Evolutionary conservation across 805 yeast genomes (phyloP).

Genomic region (Yueomyces sinensis): DNA sequence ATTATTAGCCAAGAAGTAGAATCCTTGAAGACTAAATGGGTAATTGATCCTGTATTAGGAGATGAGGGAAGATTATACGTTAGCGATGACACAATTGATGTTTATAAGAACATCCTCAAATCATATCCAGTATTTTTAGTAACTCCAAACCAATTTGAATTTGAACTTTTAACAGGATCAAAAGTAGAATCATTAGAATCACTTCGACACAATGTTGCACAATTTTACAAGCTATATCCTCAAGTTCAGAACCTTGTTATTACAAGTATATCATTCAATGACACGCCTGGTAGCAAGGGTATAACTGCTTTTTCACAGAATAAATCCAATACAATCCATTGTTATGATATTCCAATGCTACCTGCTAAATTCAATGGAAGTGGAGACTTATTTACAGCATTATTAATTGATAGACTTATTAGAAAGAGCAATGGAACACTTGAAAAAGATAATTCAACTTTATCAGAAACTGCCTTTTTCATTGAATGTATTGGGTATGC

Average conservation of each 20-base stretch:
- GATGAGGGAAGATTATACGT: slow-evolving; percentile 82
- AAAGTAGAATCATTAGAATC: slow-evolving; percentile 27
- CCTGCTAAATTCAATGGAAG: slow-evolving; percentile 58
- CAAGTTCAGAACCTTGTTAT: slow-evolving; percentile 40
- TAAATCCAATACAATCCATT: slow-evolving; percentile 10
- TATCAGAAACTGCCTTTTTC: too few species aligned
- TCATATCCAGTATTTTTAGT: slow-evolving; percentile 34
- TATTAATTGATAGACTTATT: slow-evolving; percentile 33
- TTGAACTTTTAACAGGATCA: slow-evolving; percentile 43
- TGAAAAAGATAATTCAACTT: too few species aligned
- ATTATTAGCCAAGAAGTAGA: slow-evolving; percentile 24
- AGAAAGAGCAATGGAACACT: background rate
- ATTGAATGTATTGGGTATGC: too few species aligned
- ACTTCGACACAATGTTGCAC: slow-evolving; percentile 27
- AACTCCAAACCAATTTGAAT: slow-evolving; percentile 68
- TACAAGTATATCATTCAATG: slow-evolving; percentile 33
- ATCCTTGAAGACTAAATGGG: slow-evolving; percentile 29
- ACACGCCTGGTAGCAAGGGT: slow-evolving; percentile 1
- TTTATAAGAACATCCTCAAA: slow-evolving; percentile 35
- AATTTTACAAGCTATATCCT: slow-evolving; percentile 32
- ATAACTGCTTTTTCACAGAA: slow-evolving; percentile 1
- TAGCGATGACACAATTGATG: slow-evolving; percentile 37
- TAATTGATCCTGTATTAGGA: slow-evolving; percentile 86
- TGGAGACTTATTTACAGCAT: slow-evolving; percentile 60
- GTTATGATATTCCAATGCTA: slow-evolving; percentile 33